Conservation (phyloP, 257 asterid genomes). For the Orobanche coerulescens region DNA sequence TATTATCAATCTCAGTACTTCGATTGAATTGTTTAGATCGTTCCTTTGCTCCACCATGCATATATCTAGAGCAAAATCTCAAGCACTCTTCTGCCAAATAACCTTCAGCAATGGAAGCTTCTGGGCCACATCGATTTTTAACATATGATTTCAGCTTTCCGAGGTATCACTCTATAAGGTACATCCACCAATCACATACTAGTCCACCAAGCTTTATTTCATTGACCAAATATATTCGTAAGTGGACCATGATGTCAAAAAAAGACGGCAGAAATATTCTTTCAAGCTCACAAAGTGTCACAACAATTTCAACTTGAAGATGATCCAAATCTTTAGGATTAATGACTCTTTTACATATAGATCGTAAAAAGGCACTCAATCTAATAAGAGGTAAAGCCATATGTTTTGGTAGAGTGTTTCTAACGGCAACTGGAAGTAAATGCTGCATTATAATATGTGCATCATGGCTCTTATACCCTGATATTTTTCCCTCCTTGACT, state of each 20-base stretch:
- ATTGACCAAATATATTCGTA: conserved; percentile 2
- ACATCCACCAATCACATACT: conserved; percentile 5
- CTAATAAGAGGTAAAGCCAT: not conserved
- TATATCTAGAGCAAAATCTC: conserved; percentile 1
- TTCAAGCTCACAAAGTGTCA: not conserved
- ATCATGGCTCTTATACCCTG: not conserved
- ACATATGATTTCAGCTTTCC: not conserved
- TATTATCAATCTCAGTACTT: not conserved
- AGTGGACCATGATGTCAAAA: conserved; percentile 8
- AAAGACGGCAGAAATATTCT: conserved; percentile 2
- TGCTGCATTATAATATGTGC: not conserved
- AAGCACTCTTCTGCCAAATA: conserved; percentile 5
- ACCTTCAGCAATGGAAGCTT: conserved; percentile 9
- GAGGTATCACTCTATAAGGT: not conserved
- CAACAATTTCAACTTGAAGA: not conserved
- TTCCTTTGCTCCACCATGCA: not conserved
- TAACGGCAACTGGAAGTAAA: not conserved
- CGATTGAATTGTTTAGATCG: not conserved
- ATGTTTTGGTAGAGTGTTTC: not conserved
- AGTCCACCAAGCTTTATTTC: not conserved
- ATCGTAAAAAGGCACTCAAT: not conserved
- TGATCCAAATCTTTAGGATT: not conserved
- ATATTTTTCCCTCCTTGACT: no score
- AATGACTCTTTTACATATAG: not conserved
- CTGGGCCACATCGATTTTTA: not conserved